A percentile compares a stretch with the other conserved stretches of the same genome.
Evolutionary conservation across 352 stramenopile species (phyloP).

Genomic region (Phytophthora nicotianae): DNA sequence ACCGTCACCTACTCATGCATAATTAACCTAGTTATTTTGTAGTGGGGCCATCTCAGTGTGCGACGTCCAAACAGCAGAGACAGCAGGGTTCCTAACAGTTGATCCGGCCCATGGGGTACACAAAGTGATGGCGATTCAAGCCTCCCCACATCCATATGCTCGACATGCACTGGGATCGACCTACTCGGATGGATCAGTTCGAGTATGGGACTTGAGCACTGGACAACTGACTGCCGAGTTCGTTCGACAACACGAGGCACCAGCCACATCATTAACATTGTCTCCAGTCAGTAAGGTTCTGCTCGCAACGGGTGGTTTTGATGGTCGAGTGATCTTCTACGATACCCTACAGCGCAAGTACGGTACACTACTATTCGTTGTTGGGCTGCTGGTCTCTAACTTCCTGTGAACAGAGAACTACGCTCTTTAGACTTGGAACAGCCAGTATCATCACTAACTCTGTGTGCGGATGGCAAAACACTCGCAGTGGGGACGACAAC

Average conservation of each 20-base stretch:
- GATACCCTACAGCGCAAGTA: slow-evolving; percentile 71
- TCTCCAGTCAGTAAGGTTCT: slow-evolving; percentile 79
- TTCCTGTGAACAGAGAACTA: slow-evolving; percentile 44
- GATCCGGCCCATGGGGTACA: slow-evolving; percentile 54
- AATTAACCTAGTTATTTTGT: background rate
- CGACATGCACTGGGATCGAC: slow-evolving; percentile 59
- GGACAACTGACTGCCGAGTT: slow-evolving; percentile 66
- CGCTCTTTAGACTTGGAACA: slow-evolving; percentile 63
- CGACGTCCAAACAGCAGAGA: slow-evolving; percentile 65
- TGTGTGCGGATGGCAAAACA: slow-evolving; percentile 73
- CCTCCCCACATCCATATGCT: slow-evolving; percentile 67
- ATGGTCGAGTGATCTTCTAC: slow-evolving; percentile 78
- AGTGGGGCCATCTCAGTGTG: slow-evolving; percentile 72
- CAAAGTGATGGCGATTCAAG: slow-evolving; percentile 56
- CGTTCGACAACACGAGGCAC: slow-evolving; percentile 56
- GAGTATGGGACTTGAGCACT: slow-evolving; percentile 68
- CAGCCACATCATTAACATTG: slow-evolving; percentile 58
- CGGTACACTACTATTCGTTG: slow-evolving; percentile 1
- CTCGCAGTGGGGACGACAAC: slow-evolving; percentile 56
- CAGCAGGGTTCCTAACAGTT: slow-evolving; percentile 49
- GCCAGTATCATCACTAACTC: slow-evolving; percentile 57
- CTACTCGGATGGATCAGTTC: slow-evolving; percentile 67
- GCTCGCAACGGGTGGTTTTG: slow-evolving; percentile 57
- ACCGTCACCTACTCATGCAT: background rate
- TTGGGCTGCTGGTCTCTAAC: background rate